Conservation (phyloP, 192 early-diverging fungal genomes). For the Backusella tarrabulga region DNA sequence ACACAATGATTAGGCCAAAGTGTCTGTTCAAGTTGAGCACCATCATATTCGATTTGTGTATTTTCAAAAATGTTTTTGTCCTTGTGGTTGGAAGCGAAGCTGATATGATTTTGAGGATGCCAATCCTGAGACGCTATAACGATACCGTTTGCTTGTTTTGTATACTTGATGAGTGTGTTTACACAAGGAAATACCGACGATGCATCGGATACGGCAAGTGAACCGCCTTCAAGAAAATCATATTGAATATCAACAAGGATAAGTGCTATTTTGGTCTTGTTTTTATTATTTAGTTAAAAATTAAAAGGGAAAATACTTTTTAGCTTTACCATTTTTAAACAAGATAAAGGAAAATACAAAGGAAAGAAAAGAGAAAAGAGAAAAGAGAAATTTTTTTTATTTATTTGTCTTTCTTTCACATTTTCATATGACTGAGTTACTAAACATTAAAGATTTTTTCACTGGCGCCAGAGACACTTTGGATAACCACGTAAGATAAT, state of each 20-base stretch:
- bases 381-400: background rate
- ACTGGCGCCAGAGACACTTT: background rate
- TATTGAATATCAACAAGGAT: conserved; percentile 34
- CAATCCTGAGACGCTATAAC: conserved; percentile 33
- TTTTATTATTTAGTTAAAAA: background rate
- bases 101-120: conserved; percentile 33
- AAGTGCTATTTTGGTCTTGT: conserved; percentile 19
- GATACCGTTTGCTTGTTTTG: conserved; percentile 12
- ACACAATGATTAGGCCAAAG: conserved; percentile 37
- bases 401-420: background rate
- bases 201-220: conserved; percentile 21
- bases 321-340: too few species aligned
- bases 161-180: background rate
- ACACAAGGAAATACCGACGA: conserved; percentile 15
- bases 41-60: conserved; percentile 14
- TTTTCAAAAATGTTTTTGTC: conserved; percentile 20
- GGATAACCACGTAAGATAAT: background rate
- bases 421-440: background rate
- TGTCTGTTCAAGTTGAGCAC: background rate
- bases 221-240: conserved; percentile 31
- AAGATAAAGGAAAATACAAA: background rate
- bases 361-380: background rate
- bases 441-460: conserved; percentile 6
- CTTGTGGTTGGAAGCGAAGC: conserved; percentile 27
- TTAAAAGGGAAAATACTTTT: background rate